Evolutionary conservation across 257 asterid genomes (phyloP).

Genomic region (Jasminum sambac): DNA sequence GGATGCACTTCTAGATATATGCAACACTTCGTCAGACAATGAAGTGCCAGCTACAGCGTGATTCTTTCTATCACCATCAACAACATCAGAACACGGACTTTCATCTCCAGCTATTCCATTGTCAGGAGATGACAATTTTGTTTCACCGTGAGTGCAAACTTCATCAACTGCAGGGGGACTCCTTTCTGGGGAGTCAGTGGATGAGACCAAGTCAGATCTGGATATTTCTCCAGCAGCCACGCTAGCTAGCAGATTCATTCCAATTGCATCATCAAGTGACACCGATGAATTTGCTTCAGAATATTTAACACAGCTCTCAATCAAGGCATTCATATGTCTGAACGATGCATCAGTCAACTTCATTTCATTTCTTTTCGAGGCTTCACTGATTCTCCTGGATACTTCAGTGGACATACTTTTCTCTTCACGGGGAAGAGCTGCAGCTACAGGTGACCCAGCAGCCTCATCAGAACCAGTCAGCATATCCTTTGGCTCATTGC

Average conservation of each 20-base stretch:
- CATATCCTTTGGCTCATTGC: constrained; percentile 30
- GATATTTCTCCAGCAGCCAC: constrained; percentile 62
- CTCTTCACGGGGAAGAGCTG: constrained; percentile 33
- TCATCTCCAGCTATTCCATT: constrained; percentile 17
- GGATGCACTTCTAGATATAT: constrained; percentile 5
- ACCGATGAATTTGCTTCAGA: constrained; percentile 46
- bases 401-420: constrained; percentile 28
- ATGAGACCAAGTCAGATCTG: constrained; percentile 40
- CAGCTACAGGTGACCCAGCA: constrained; percentile 37
- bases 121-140: constrained; percentile 33
- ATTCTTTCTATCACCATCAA: constrained; percentile 36
- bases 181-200: constrained; percentile 36
- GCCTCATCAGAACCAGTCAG: constrained; percentile 35
- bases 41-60: constrained; percentile 22
- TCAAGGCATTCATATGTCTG: constrained; percentile 58
- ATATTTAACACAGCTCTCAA: constrained; percentile 60
- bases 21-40: constrained; percentile 19
- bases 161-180: constrained; percentile 36
- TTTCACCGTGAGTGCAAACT: constrained; percentile 34
- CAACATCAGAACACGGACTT: constrained; percentile 19
- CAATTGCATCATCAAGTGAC: constrained; percentile 52
- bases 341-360: constrained; percentile 36
- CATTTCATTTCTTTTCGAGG: constrained; percentile 27
- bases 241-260: constrained; percentile 68
- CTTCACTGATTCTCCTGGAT: constrained; percentile 29